Conservation (phyloP, 2,329 filamentous ascomycete species). For the Capronia americana region DNA sequence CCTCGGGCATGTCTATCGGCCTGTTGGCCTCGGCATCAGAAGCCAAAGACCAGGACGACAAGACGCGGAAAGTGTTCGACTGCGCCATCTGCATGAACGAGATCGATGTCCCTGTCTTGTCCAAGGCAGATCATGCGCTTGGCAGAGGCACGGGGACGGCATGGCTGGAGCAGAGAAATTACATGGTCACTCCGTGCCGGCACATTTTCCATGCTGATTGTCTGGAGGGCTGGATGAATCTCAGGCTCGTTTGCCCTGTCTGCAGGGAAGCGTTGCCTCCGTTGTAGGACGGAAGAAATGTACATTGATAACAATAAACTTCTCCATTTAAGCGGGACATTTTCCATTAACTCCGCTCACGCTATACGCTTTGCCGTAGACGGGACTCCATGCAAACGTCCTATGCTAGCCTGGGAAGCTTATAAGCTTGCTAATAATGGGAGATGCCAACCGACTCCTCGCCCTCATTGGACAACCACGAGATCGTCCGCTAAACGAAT, state of each 20-base stretch:
- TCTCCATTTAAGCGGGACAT: not conserved
- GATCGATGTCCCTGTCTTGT: constrained; percentile 85
- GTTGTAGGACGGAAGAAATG: constrained; percentile 57
- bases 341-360: not conserved
- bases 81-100: constrained; percentile 95
- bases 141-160: constrained; percentile 48
- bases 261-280: constrained; percentile 89
- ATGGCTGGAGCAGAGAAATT: constrained; percentile 78
- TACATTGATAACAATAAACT: not conserved
- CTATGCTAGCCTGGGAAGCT: not conserved
- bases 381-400: not conserved
- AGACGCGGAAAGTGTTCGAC: constrained; percentile 72
- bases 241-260: constrained; percentile 90
- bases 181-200: constrained; percentile 97
- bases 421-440: not conserved
- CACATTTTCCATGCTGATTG: constrained; percentile 95
- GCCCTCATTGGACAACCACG: not conserved
- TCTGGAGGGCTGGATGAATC: constrained; percentile 95
- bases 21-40: constrained; percentile 59
- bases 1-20: constrained; percentile 77
- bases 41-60: constrained; percentile 46
- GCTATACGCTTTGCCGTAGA: not conserved
- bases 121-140: constrained; percentile 51
- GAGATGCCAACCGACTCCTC: not conserved
- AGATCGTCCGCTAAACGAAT: constrained; percentile 11